phyloP scores from a whole-genome alignment of 2,329 filamentous ascomycete species.

The Aspergillaceae sp. region DNA sequence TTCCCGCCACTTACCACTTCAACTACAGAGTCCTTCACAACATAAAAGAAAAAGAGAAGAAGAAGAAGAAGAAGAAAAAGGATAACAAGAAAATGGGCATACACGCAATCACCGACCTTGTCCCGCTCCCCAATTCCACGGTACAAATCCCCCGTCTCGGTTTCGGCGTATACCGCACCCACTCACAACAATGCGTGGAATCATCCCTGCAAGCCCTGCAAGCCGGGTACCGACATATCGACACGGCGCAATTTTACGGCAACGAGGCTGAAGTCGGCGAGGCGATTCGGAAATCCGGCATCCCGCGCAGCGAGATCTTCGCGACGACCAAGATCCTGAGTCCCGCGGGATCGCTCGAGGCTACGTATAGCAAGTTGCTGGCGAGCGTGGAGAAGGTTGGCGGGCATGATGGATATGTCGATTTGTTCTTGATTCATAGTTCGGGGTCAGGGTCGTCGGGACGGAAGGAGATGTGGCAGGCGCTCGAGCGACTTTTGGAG shows the following conservation, averaged over 20 bases:
- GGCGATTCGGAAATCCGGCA: conserved; percentile 49
- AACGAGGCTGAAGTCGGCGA: conserved; percentile 61
- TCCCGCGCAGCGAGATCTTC: conserved; percentile 51
- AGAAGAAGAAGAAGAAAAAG: too few relatives aligned
- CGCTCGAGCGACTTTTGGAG: conserved; percentile 53
- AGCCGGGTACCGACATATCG: conserved; percentile 47
- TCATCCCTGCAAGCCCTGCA: conserved; percentile 51
- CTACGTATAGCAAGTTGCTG: conserved; percentile 50
- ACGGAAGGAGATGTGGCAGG: conserved; percentile 57
- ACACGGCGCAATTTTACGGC: conserved; percentile 58
- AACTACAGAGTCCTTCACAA: too few relatives aligned
- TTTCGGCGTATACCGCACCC: conserved; percentile 62
- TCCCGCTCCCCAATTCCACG: conserved; percentile 43
- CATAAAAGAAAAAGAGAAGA: too few relatives aligned
- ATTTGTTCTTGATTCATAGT: conserved; percentile 63
- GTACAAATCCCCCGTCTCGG: conserved; percentile 57
- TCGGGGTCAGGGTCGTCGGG: conserved; percentile 47
- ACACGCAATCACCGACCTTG: conserved; percentile 39
- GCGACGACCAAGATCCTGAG: conserved; percentile 62
- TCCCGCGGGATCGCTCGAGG: conserved; percentile 46
- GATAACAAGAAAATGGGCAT: conserved; percentile 19
- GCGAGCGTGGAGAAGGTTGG: conserved; percentile 57
- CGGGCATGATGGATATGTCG: conserved; percentile 54
- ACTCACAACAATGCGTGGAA: conserved; percentile 44
- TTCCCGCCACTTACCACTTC: too few relatives aligned